A percentile compares a stretch with the other conserved stretches of the same genome.
phyloP scores from a whole-genome alignment of 345 rosid genomes.

The Populus deltoides region DNA sequence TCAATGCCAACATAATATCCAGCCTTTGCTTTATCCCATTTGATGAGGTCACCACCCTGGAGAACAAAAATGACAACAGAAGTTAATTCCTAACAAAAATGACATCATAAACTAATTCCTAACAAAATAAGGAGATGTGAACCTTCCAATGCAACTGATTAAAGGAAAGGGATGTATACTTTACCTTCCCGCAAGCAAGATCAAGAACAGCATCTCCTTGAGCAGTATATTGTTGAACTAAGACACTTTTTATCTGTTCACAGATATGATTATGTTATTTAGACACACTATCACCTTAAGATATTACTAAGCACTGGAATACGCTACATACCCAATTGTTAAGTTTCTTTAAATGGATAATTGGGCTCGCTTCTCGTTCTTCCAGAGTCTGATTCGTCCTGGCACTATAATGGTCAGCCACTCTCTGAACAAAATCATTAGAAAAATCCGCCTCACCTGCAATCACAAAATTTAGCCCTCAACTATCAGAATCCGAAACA shows the following conservation, averaged over 20 bases:
- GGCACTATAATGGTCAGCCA: constrained; percentile 95
- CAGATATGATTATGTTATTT: not conserved
- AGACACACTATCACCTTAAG: not conserved
- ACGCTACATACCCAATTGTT: constrained; percentile 77
- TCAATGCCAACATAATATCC: constrained; percentile 96
- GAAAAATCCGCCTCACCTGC: constrained; percentile 55
- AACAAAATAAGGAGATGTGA: not conserved
- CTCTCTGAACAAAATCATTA: constrained; percentile 54
- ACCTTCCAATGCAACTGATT: not conserved
- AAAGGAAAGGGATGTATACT: not conserved
- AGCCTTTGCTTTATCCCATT: constrained; percentile 93
- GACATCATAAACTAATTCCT: not conserved
- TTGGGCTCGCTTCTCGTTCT: constrained; percentile 98
- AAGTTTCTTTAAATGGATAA: constrained; percentile 90
- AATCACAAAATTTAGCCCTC: constrained; percentile 6
- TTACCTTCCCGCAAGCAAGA: constrained; percentile 95
- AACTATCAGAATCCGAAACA: not conserved
- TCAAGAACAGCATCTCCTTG: constrained; percentile 92
- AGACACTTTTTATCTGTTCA: constrained; percentile 88
- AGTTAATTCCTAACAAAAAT: not conserved
- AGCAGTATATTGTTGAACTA: constrained; percentile 85
- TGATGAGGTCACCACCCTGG: constrained; percentile 97
- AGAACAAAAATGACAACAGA: not conserved
- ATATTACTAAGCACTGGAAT: not conserved
- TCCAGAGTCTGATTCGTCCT: constrained; percentile 94